Evolutionary conservation across 441 rosid genomes (phyloP), one percentile per base, ranked within the genome.

Genomic region (Viola pubescens): DNA sequence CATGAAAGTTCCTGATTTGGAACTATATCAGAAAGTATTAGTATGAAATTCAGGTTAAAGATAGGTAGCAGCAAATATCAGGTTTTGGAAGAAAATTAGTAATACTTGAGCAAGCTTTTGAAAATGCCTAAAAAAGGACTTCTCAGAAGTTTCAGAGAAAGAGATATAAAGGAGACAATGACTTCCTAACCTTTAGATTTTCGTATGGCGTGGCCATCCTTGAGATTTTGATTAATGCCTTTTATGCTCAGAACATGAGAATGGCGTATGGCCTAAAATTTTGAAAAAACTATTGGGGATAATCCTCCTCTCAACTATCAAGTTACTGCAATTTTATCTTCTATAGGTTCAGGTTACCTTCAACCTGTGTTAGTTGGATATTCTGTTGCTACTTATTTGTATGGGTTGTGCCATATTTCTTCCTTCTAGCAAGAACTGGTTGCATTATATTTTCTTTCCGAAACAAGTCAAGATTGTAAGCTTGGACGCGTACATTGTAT

Each of bases 11-110:
- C 19, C 19, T 57, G 52, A 42, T 55, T 16, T 60, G 34, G 37
- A 42, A 47, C 48, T 6, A 9, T 51, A 49, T 54, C 9, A 8
- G 54, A 34, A 9, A 6, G 56, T 13, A 39, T 53, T 54, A 26
- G 37, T 50, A 10, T 54, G 66, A 48, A 56, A 47, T 52, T 57
- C 50, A 45, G 54, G 16, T 47, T 7, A 44, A 26, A 26, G 34
- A 26, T 26, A 52, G 26, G 62, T 46, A 44, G 39, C 38, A 52
- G 43, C 38, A 60, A 58, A 41, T 43, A 48, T 52, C 12, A 46
- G n/a, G 12, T 9, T 46, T 46, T 9, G 12, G 12, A 13, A 46
- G 49, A 9, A 26, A 26, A 26, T 26, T 26, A 26, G 34, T 26
- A 26, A 26, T 2, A 26, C 34, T 57, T 52, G 34, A 26, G 60